phyloP scores from a whole-genome alignment of 768 basidiomycete genomes.

The Candolleomyces efflorescens region DNA sequence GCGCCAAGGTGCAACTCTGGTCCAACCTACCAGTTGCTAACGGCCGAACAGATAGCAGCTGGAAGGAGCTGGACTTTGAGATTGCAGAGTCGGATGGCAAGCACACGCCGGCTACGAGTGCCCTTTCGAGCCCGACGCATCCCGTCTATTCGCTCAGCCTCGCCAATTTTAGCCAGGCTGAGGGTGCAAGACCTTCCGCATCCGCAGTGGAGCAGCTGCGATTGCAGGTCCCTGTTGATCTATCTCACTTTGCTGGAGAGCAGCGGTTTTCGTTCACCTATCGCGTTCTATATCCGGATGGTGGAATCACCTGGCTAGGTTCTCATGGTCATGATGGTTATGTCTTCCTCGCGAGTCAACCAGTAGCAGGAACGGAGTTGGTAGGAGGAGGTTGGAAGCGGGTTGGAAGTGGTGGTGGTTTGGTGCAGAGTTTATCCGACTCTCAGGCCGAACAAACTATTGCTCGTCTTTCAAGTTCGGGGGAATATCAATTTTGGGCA shows the following conservation, averaged over 20 bases:
- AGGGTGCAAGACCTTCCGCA: not conserved
- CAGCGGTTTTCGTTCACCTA: conserved; percentile 42
- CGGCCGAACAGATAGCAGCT: conserved; percentile 18
- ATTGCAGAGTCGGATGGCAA: conserved; percentile 3
- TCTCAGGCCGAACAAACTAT: not conserved
- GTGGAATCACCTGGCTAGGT: conserved; percentile 44
- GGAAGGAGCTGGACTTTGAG: conserved; percentile 32
- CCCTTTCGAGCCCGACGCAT: not conserved
- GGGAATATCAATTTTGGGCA: conserved; percentile 16
- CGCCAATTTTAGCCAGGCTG: not conserved
- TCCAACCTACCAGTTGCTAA: conserved; percentile 29
- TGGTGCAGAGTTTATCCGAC: not conserved
- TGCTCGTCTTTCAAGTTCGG: conserved; percentile 6
- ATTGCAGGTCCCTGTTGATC: conserved; percentile 5
- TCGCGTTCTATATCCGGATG: conserved; percentile 40
- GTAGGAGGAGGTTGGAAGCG: not conserved
- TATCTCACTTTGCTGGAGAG: not conserved
- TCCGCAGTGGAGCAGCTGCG: not conserved
- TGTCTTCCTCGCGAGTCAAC: conserved; percentile 25
- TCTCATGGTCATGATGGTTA: conserved; percentile 38
- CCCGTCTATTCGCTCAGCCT: not conserved
- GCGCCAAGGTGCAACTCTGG: conserved; percentile 40
- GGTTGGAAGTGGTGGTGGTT: not conserved
- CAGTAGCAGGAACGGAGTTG: conserved; percentile 4
- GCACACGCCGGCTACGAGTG: not conserved